Evolutionary conservation across 495 filamentous ascomycete species (phyloP).

Genomic region (Podospora conica): DNA sequence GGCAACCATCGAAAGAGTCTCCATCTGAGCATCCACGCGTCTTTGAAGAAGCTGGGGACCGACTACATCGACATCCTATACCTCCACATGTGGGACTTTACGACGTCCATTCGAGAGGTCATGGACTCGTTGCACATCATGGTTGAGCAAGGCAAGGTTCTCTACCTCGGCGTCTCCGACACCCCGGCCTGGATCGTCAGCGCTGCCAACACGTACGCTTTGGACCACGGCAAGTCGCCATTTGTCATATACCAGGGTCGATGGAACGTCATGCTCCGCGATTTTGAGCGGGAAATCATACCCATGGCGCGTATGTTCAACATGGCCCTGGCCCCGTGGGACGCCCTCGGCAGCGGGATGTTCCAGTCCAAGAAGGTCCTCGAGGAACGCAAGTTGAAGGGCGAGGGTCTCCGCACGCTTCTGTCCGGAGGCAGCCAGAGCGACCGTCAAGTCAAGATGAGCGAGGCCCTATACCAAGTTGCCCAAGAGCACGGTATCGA

Average conservation of each 20-base stretch:
- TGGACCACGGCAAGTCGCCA: slow-evolving; percentile 52
- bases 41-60: slow-evolving; percentile 57
- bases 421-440: slow-evolving; percentile 23
- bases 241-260: slow-evolving; percentile 64
- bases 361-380: slow-evolving; percentile 44
- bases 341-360: slow-evolving; percentile 47
- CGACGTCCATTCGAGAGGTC: slow-evolving; percentile 55
- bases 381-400: slow-evolving; percentile 34
- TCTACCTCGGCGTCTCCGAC: slow-evolving; percentile 60
- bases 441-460: slow-evolving; percentile 39
- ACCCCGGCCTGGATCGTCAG: slow-evolving; percentile 60
- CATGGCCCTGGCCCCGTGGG: slow-evolving; percentile 57
- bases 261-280: slow-evolving; percentile 52
- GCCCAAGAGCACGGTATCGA: slow-evolving; percentile 42
- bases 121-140: slow-evolving; percentile 56
- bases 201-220: slow-evolving; percentile 55
- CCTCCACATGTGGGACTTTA: slow-evolving; percentile 57
- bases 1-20: slow-evolving; percentile 34
- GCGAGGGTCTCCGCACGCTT: slow-evolving; percentile 23
- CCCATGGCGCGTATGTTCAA: slow-evolving; percentile 53
- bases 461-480: slow-evolving; percentile 45
- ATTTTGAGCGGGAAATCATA: slow-evolving; percentile 55
- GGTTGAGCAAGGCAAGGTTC: slow-evolving; percentile 54
- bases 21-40: slow-evolving; percentile 48
- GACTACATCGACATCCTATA: slow-evolving; percentile 62